Conservation (phyloP, 2,329 filamentous ascomycete species). For the Neospermospora avenae region DNA sequence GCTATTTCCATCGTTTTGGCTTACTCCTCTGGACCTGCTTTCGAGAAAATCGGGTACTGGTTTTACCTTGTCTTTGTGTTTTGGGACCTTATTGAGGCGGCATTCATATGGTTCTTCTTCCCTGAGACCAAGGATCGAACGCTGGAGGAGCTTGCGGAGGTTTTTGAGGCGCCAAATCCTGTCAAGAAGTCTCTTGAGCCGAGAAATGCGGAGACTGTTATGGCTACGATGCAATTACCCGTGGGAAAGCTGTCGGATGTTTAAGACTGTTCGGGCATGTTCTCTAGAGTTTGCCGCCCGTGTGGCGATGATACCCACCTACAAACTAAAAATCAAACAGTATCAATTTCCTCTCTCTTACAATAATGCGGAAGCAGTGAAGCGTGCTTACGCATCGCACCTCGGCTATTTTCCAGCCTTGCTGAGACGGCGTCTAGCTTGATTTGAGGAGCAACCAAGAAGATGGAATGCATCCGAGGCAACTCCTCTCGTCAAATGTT, state of each 20-base stretch:
- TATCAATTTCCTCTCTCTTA: background rate
- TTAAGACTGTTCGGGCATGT: background rate
- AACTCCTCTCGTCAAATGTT: background rate
- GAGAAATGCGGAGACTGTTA: conserved; percentile 41
- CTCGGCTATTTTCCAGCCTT: too few relatives aligned
- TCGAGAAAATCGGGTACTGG: conserved; percentile 38
- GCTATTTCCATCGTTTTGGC: conserved; percentile 40
- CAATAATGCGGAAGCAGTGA: background rate
- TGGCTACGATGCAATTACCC: conserved; percentile 24
- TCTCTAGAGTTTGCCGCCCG: too few relatives aligned
- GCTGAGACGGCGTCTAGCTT: too few relatives aligned
- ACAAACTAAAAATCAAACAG: background rate
- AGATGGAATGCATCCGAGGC: background rate
- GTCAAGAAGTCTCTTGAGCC: conserved; percentile 27
- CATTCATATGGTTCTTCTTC: conserved; percentile 34
- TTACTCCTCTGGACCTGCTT: conserved; percentile 39
- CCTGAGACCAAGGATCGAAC: conserved; percentile 31
- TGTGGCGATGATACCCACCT: too few relatives aligned
- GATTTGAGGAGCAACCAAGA: background rate
- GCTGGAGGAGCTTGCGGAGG: conserved; percentile 26
- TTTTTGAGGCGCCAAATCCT: conserved; percentile 31
- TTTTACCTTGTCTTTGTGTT: conserved; percentile 28
- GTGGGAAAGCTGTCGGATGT: background rate
- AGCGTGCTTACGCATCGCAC: too few relatives aligned
- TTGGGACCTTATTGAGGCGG: conserved; percentile 26